Conservation (phyloP, 345 rosid species). For the Salix koriyanagi region DNA sequence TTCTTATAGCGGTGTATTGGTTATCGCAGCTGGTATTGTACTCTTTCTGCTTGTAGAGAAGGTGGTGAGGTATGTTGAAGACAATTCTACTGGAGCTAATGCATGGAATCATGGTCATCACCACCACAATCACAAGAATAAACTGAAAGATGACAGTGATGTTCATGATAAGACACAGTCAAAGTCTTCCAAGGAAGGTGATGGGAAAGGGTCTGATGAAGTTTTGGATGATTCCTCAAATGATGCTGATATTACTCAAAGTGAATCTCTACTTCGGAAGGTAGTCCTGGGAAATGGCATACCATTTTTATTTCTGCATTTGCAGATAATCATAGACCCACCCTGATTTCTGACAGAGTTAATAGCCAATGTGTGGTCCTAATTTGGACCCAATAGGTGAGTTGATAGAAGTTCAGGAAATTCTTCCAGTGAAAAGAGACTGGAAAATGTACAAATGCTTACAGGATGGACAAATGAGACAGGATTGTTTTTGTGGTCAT, state of each 20-base stretch:
- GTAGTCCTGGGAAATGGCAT: constrained; percentile 33
- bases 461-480: neutral
- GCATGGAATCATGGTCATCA: constrained; percentile 70
- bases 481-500: neutral
- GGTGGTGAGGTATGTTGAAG: constrained; percentile 85
- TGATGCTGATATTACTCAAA: constrained; percentile 22
- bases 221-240: constrained; percentile 34
- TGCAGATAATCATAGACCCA: neutral
- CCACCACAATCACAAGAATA: constrained; percentile 61
- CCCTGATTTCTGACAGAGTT: neutral
- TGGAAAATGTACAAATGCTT: neutral
- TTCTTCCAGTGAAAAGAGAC: neutral
- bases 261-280: constrained; percentile 57
- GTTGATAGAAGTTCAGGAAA: neutral
- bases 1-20: constrained; percentile 27
- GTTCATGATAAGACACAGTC: constrained; percentile 23
- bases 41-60: constrained; percentile 92
- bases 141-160: constrained; percentile 48
- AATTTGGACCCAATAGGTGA: neutral
- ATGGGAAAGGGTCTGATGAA: constrained; percentile 34
- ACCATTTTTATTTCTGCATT: neutral
- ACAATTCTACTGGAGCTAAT: constrained; percentile 50
- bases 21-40: constrained; percentile 84
- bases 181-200: constrained; percentile 33
- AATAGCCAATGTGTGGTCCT: neutral